A percentile compares a stretch with the other conserved stretches of the same genome.
Conservation (phyloP, 2,329 filamentous ascomycete species). For the Trichoderma endophyticum region DNA sequence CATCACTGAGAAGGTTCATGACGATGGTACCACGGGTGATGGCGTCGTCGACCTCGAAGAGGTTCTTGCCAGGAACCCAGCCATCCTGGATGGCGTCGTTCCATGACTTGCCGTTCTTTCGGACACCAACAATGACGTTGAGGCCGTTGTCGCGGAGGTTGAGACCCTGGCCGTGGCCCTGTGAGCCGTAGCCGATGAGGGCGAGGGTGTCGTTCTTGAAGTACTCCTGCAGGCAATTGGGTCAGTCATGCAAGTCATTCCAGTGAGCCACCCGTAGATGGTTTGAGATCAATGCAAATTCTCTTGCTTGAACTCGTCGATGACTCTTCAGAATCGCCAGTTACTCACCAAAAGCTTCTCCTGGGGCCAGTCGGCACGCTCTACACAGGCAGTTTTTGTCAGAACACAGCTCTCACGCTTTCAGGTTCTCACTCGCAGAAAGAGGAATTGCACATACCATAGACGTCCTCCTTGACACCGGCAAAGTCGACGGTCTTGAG, state of each 20-base stretch:
- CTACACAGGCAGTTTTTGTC: constrained; percentile 42
- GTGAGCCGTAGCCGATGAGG: constrained; percentile 96
- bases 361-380: constrained; percentile 96
- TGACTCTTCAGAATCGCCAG: neutral
- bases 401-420: neutral
- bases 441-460: constrained; percentile 55
- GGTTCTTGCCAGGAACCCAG: constrained; percentile 97
- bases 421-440: neutral
- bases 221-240: constrained; percentile 71
- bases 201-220: constrained; percentile 99
- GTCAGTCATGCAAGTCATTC: constrained; percentile 12
- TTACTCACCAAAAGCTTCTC: constrained; percentile 91
- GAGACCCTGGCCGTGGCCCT: constrained; percentile 98
- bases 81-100: constrained; percentile 95
- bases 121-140: constrained; percentile 97
- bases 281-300: neutral
- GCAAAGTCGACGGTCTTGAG: constrained; percentile 99
- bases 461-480: constrained; percentile 90
- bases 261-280: neutral
- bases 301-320: neutral
- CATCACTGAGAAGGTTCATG: constrained; percentile 99
- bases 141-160: constrained; percentile 99
- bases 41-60: constrained; percentile 97
- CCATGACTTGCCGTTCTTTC: constrained; percentile 98
- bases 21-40: constrained; percentile 89